Evolutionary conservation across 2,329 filamentous ascomycete species (phyloP).

Genomic region (Lasiodiplodia theobromae): DNA sequence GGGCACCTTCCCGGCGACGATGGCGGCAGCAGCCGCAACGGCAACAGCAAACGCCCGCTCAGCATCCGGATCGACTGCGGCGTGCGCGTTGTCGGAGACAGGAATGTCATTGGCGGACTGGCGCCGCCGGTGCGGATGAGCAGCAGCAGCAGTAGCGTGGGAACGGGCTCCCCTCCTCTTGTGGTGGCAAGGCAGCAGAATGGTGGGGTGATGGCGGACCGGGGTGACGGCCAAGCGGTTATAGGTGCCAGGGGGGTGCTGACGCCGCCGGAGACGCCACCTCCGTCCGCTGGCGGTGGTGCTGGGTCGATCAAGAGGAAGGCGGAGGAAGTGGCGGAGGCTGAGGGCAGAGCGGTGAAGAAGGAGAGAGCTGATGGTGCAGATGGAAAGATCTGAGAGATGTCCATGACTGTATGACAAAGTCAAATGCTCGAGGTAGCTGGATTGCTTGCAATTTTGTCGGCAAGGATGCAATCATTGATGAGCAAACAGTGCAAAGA

Average conservation of each 20-base stretch:
- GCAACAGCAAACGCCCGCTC: neutral
- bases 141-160: neutral
- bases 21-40: neutral
- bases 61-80: constrained; percentile 30
- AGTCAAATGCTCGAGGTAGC: neutral
- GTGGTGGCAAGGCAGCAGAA: neutral
- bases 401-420: neutral
- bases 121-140: neutral
- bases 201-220: neutral
- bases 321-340: neutral
- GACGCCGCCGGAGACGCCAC: neutral
- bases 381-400: neutral
- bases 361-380: constrained; percentile 5
- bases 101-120: constrained; percentile 46
- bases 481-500: neutral
- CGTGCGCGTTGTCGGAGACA: constrained; percentile 47
- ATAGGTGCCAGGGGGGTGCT: neutral
- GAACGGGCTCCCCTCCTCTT: neutral
- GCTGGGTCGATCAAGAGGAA: constrained; percentile 12
- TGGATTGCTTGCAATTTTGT: neutral
- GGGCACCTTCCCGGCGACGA: neutral
- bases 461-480: neutral
- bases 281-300: neutral
- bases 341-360: neutral
- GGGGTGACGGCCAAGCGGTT: neutral